Base-by-base conservation (phyloP, 1,139 yeast genomes). In the Kurtzmaniella quercitrusa region DNA sequence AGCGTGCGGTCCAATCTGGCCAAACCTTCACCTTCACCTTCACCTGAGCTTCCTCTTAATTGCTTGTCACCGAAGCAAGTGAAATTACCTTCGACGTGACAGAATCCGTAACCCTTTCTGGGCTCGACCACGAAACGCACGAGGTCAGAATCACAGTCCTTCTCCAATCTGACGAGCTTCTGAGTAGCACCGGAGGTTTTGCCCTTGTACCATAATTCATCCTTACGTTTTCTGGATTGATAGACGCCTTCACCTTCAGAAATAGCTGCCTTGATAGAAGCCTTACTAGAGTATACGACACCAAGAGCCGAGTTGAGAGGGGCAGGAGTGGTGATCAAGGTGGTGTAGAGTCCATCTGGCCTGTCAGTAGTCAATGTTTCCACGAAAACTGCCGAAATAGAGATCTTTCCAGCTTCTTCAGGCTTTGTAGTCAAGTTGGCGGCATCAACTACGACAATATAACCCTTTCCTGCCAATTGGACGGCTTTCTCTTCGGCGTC, bases 131-230 rank as follows among this genome's bases (percentile, higher is more conserved):
- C 77, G 58, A 90, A 88, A 65, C 86, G 85, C 54, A 93, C 69
- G 49, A 95, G 88, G 61, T 93, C 98, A 40, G 86, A 81, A 64
- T 93, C 99, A 63, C 99, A 93, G 64, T 94, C 99, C 51, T 79
- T 66, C 43, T 81, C 84, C 46, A 93, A 62, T 38, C 73, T 66
- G 23, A 85, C 55, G 44, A 93, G 73, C 52, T 73, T 73, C 65
- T 93, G 98, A 1, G 95, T 88, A 42, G 96, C 96, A 10, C 98
- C 98, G 29, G 95, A 85, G 4, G 96, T 87, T 46, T 86, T 86
- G 34, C 98, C 99, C 64, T 93, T 93, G 64, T 85, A 87, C 98
- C 99, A 93, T 47, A 93, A 75, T 47, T 71, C 77, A 19, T 94
- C 89, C 48, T 85, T 83, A 51, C 89, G 79, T 51, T 84, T 82